phyloP scores from a whole-genome alignment of 371 early-diverging fungal species.

The Entomophthora muscae region DNA sequence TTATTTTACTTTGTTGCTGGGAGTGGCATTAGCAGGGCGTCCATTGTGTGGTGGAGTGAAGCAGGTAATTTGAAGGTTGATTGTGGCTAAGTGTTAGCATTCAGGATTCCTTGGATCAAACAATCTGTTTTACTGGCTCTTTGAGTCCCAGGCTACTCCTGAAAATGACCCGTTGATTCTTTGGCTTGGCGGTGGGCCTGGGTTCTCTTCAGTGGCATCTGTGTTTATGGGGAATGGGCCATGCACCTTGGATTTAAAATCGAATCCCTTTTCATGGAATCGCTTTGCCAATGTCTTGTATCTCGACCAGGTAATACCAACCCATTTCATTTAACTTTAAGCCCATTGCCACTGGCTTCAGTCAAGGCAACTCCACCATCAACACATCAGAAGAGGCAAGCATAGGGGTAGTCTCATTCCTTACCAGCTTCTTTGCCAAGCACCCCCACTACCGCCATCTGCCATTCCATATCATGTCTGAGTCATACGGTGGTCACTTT shows the following conservation, averaged over 20 bases:
- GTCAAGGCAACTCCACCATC: not conserved
- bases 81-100: not conserved
- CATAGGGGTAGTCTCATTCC: not conserved
- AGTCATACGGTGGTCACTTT: slow-evolving; percentile 60
- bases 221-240: not conserved
- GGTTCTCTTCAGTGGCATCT: not conserved
- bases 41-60: not conserved
- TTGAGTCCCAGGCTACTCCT: not conserved
- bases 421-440: not conserved
- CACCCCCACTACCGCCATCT: slow-evolving; percentile 11
- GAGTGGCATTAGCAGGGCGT: too few species aligned
- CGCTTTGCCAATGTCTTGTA: not conserved
- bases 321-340: too few species aligned
- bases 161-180: not conserved
- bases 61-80: not conserved
- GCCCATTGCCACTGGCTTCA: not conserved
- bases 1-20: too few species aligned
- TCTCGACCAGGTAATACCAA: not conserved
- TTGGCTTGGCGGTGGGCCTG: not conserved
- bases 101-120: not conserved
- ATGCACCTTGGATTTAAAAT: not conserved
- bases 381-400: not conserved
- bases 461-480: slow-evolving; percentile 37
- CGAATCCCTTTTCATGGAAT: not conserved
- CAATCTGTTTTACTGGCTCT: not conserved